phyloP scores from a whole-genome alignment of 768 basidiomycete species.

The Podaxis sp. region DNA sequence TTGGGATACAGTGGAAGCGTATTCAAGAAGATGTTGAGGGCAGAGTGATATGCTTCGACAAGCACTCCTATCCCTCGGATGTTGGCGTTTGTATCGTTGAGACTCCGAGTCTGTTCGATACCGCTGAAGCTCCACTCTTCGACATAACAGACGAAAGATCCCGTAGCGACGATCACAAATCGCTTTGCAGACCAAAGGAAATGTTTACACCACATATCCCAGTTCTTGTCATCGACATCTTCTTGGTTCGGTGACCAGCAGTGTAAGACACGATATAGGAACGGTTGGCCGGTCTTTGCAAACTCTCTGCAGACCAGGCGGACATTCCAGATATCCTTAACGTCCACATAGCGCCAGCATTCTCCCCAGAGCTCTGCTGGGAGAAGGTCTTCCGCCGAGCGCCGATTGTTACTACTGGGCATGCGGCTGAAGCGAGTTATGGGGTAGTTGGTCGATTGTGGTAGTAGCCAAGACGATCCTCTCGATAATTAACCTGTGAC shows the following conservation, averaged over 20 bases:
- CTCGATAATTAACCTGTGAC: neutral
- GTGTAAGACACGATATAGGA: slow-evolving; percentile 10
- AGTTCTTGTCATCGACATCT: slow-evolving; percentile 14
- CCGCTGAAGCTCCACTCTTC: slow-evolving; percentile 16
- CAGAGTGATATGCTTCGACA: slow-evolving; percentile 10
- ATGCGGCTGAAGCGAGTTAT: neutral
- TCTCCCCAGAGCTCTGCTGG: slow-evolving; percentile 14
- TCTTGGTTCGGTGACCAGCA: slow-evolving; percentile 15
- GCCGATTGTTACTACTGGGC: neutral
- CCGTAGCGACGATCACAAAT: slow-evolving; percentile 11
- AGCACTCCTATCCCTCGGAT: slow-evolving; percentile 11
- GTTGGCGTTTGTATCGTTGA: slow-evolving; percentile 14
- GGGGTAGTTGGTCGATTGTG: neutral
- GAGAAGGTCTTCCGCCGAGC: slow-evolving; percentile 7
- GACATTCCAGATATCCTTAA: slow-evolving; percentile 15
- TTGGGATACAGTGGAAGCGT: slow-evolving; percentile 13
- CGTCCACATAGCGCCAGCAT: slow-evolving; percentile 11
- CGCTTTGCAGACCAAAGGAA: slow-evolving; percentile 13
- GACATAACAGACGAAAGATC: slow-evolving; percentile 9
- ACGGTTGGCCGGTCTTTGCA: slow-evolving; percentile 1
- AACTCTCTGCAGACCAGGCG: slow-evolving; percentile 13
- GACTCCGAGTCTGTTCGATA: slow-evolving; percentile 8
- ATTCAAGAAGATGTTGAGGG: slow-evolving; percentile 12
- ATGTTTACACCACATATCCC: slow-evolving; percentile 16
- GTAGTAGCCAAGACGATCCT: neutral